These are phyloP conservation scores for Saturnispora sanitii DNA, from an alignment of 805 yeast species.

Conservation along the genomic window DNA sequence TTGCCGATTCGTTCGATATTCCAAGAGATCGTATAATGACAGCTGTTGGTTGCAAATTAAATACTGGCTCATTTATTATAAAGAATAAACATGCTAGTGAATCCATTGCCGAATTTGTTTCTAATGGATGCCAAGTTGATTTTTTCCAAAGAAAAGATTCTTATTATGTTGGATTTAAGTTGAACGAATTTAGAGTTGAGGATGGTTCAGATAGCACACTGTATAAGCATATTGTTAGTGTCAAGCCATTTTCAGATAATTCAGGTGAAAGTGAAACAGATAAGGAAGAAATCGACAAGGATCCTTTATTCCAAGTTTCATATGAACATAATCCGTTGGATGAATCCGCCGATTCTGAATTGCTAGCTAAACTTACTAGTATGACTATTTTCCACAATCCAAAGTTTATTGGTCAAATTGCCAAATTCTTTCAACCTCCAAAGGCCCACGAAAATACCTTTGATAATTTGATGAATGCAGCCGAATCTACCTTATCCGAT, in stretches of 20 bases:
- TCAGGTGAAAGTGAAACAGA: constrained; percentile 24
- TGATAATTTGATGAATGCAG: constrained; percentile 85
- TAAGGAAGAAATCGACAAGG: constrained; percentile 10
- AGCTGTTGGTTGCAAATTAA: constrained; percentile 56
- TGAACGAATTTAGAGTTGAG: constrained; percentile 75
- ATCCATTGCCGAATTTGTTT: constrained; percentile 65
- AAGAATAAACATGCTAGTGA: constrained; percentile 30
- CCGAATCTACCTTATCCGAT: constrained; percentile 90
- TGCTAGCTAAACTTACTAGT: constrained; percentile 67
- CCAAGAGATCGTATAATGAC: constrained; percentile 68
- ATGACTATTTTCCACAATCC: constrained; percentile 88
- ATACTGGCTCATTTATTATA: constrained; percentile 69
- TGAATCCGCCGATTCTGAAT: constrained; percentile 68
- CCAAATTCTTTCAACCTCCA: constrained; percentile 77
- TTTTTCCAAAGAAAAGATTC: constrained; percentile 75
- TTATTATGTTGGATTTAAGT: constrained; percentile 55
- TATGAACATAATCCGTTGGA: constrained; percentile 86
- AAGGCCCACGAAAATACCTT: constrained; percentile 77
- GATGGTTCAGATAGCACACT: constrained; percentile 74
- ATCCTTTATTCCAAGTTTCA: constrained; percentile 69
- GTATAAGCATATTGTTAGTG: constrained; percentile 84
- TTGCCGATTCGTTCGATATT: constrained; percentile 45
- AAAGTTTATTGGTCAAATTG: constrained; percentile 66
- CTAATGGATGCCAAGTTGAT: constrained; percentile 72
- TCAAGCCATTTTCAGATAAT: constrained; percentile 44